phyloP scores from a whole-genome alignment of 2,329 filamentous ascomycete genomes.

The Apiospora koreana region DNA sequence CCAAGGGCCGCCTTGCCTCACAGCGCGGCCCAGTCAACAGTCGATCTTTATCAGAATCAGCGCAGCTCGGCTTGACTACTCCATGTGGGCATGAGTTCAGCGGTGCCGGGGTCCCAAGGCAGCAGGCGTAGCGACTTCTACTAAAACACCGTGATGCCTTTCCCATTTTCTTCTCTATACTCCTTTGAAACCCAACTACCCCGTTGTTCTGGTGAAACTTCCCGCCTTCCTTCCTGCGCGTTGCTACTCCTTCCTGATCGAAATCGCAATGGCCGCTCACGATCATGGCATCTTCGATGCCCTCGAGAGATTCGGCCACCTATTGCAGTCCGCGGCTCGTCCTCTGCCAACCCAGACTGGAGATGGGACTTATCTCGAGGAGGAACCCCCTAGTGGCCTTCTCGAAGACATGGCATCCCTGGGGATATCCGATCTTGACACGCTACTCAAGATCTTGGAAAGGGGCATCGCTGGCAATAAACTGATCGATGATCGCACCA shows the following conservation, averaged over 20 bases:
- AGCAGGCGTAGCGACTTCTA: background rate
- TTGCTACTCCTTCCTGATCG: background rate
- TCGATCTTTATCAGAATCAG: background rate
- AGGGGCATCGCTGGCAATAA: background rate
- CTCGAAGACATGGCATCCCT: conserved; percentile 7
- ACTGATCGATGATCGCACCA: conserved; percentile 9
- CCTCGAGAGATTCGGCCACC: background rate
- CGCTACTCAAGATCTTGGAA: background rate
- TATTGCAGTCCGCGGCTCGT: conserved; percentile 1
- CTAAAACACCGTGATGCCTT: background rate
- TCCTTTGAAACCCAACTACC: background rate
- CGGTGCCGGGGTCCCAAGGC: background rate
- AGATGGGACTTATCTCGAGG: conserved; percentile 1
- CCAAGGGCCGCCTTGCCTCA: background rate
- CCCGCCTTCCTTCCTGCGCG: background rate
- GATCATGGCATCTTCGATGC: background rate
- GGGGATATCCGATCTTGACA: background rate
- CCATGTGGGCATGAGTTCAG: background rate
- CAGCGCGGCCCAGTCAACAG: background rate
- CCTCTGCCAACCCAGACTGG: conserved; percentile 9
- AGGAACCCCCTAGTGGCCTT: background rate
- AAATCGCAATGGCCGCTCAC: background rate
- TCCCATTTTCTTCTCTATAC: background rate
- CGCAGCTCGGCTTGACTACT: background rate
- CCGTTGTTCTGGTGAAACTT: background rate